Conservation (phyloP, 2,329 filamentous ascomycete genomes). For the Aspergillus oerlinghausenensis region DNA sequence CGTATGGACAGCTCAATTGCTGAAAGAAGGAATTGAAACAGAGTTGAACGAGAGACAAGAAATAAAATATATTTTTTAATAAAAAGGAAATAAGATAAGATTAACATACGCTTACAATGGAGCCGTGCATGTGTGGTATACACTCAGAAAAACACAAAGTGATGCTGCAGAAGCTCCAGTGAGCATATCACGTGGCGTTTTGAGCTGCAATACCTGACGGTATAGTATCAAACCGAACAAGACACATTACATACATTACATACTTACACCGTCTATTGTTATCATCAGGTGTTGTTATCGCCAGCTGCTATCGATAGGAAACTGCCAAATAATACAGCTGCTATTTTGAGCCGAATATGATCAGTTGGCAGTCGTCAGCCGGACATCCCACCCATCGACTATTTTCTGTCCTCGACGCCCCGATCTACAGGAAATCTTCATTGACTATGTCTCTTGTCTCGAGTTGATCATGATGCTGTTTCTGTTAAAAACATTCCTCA, state of each 20-base stretch:
- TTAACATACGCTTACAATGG: background rate
- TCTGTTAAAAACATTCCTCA: conserved; percentile 27
- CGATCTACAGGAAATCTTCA: background rate
- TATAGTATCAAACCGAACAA: background rate
- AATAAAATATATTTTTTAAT: background rate
- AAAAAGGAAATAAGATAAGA: background rate
- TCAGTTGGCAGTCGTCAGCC: background rate
- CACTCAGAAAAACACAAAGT: background rate
- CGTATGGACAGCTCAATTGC: background rate
- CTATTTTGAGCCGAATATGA: background rate
- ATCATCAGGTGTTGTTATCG: background rate
- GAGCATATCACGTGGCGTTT: background rate
- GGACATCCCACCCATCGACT: background rate
- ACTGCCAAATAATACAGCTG: conserved; percentile 6
- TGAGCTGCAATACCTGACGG: background rate
- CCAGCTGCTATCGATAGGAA: conserved; percentile 12
- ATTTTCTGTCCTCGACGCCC: background rate
- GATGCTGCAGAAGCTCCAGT: background rate
- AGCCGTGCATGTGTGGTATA: background rate
- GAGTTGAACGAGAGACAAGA: background rate
- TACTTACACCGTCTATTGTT: background rate
- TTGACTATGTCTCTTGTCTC: conserved; percentile 15
- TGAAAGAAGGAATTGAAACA: background rate
- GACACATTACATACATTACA: background rate
- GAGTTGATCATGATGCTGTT: conserved; percentile 29